Conservation (phyloP, 345 rosid species). For the Chamaenerion angustifolium region DNA sequence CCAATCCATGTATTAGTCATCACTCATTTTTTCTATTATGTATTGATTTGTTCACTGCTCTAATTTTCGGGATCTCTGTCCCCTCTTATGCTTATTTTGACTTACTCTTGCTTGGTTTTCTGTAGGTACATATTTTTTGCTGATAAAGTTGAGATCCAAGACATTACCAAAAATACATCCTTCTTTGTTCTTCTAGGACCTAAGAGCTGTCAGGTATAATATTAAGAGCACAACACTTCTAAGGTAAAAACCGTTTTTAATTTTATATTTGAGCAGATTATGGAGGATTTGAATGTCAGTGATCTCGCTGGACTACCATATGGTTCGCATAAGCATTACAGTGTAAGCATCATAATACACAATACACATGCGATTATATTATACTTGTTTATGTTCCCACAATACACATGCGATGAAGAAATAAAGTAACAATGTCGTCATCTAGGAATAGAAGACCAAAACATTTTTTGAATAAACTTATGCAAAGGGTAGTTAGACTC, state of each 20-base stretch:
- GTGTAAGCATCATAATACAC: constrained; percentile 27
- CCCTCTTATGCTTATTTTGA: neutral
- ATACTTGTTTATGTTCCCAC: neutral
- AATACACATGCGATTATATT: neutral
- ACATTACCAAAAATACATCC: constrained; percentile 69
- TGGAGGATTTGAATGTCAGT: constrained; percentile 49
- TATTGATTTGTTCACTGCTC: neutral
- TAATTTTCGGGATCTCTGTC: neutral
- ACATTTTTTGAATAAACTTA: neutral
- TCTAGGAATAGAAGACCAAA: neutral
- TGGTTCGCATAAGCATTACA: constrained; percentile 67
- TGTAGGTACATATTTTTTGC: constrained; percentile 71
- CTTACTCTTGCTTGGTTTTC: neutral
- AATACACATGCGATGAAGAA: neutral
- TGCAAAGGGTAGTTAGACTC: neutral
- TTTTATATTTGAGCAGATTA: constrained; percentile 30
- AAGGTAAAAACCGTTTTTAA: constrained; percentile 8
- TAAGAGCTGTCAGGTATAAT: constrained; percentile 44
- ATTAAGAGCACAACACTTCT: constrained; percentile 6
- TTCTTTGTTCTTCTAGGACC: constrained; percentile 63
- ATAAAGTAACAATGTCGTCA: neutral
- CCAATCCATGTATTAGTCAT: no score
- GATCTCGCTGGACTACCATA: constrained; percentile 72
- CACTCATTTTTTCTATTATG: no score
- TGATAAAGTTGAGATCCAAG: constrained; percentile 75